Evolutionary conservation across 192 early-diverging fungal species (phyloP), one percentile per base, ranked within the genome.

Genomic region (Dispira simplex): DNA sequence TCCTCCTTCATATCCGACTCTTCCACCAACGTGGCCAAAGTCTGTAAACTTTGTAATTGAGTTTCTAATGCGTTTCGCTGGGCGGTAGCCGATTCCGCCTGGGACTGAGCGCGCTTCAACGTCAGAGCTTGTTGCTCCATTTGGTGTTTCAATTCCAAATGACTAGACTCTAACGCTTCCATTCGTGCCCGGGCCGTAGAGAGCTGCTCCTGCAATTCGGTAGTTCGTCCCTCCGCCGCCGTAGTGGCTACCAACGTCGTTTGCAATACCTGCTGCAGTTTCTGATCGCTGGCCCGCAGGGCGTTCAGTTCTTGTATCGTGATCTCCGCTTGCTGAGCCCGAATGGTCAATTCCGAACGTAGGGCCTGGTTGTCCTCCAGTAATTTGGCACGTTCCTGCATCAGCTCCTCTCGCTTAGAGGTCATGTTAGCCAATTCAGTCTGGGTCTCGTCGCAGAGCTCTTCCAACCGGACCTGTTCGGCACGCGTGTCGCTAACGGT

Each of bases 391-490:
- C 54, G 46, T 44, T 27, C 62, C 51, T 60, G 46, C 23, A 18
- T 18, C 12, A 11, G 23, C 8, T 12, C 32, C 6, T 10, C 46
- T 8, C 47, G 51, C 26, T 11, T 44, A 53, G n/a, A 59, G 55
- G 46, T 65, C 71, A 12, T n/a, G 28, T 14, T 47, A 3, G 11
- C 23, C 11, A 63, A 56, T 3, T 60, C 58, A 14, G 10, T 59
- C 59, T 69, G 67, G 43, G 66, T 68, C 16, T 69, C 64, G 21
- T 44, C 57, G 54, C 70, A 66, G 44, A 71, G 39, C 39, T 56
- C 49, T 66, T 75, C 71, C 21, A 78, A 66, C 55, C 73, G 71
- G 21, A 64, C 56, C 23, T 69, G 67, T 66, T 73, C 74, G 14
- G 46, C 12, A 20, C 70, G 69, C 11, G 73, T 13, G 6, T 11